phyloP scores from a whole-genome alignment of 495 filamentous ascomycete species.

The Penicillium maclennaniae region DNA sequence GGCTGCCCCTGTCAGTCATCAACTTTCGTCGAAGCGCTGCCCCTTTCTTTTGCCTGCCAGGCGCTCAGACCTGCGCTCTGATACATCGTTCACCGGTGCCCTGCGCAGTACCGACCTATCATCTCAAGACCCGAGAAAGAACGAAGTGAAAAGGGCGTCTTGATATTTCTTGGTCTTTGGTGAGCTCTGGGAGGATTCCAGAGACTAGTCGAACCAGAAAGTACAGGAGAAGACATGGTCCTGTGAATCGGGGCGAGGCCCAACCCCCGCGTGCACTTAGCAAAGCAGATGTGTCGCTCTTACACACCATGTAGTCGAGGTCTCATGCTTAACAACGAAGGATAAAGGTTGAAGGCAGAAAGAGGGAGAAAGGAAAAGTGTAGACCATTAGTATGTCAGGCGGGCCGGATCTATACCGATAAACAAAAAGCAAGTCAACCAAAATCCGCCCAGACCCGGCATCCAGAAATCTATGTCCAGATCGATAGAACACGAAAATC shows the following conservation, averaged over 20 bases:
- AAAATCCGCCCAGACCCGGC: background rate
- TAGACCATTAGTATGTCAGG: conserved; percentile 15
- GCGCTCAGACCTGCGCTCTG: conserved; percentile 6
- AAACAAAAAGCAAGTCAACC: background rate
- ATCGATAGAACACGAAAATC: conserved; percentile 1
- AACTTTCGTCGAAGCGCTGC: background rate
- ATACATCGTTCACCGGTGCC: conserved; percentile 1
- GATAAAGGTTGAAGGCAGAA: background rate
- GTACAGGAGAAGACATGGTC: too few relatives aligned
- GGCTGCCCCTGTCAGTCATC: background rate
- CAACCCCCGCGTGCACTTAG: background rate
- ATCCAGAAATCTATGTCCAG: conserved; percentile 16
- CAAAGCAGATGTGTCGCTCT: background rate
- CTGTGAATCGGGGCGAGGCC: background rate
- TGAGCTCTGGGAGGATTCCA: background rate
- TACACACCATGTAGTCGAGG: background rate
- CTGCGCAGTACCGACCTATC: conserved; percentile 4
- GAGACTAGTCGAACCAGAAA: background rate
- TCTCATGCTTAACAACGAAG: background rate
- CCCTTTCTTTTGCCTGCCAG: conserved; percentile 2
- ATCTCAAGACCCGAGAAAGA: background rate
- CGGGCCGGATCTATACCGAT: conserved; percentile 11
- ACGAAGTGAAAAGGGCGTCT: background rate
- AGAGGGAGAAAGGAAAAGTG: background rate
- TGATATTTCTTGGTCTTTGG: background rate